Percentiles rank a stretch among this genome's conserved stretches.
Conservation (phyloP, 2,329 filamentous ascomycete genomes). For the Epichloe coenophiala region DNA sequence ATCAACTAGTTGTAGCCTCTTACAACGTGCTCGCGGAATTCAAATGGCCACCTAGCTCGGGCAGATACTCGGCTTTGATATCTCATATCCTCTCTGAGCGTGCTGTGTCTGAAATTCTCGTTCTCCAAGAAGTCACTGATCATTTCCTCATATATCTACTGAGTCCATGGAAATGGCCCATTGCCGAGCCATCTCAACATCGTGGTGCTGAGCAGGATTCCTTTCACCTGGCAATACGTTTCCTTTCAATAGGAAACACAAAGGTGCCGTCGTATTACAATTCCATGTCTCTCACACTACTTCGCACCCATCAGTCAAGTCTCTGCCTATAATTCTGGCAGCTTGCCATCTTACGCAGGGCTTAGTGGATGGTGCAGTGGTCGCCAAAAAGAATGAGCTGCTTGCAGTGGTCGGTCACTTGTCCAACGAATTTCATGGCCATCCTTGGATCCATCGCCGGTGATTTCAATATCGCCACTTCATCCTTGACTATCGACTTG, state of each 20-base stretch:
- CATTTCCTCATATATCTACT: constrained; percentile 46
- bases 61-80: no score
- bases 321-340: no score
- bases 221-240: constrained; percentile 41
- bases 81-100: no score
- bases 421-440: constrained; percentile 21
- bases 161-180: constrained; percentile 12
- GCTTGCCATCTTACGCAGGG: no score
- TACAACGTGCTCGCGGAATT: no score
- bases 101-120: constrained; percentile 1
- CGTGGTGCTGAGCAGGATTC: no score
- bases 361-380: no score
- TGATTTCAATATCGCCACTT: constrained; percentile 53
- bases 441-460: constrained; percentile 35
- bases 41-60: no score
- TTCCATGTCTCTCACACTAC: constrained; percentile 13
- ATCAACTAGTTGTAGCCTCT: no score
- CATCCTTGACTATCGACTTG: constrained; percentile 15
- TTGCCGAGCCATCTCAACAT: no score
- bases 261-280: constrained; percentile 39
- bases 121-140: constrained; percentile 53
- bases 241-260: constrained; percentile 41
- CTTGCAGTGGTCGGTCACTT: constrained; percentile 35
- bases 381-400: constrained; percentile 27
- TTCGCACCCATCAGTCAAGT: no score